These are phyloP conservation scores for Singerocomus rubriflavus DNA, from an alignment of 1,284 basidiomycete species.

Conservation along the genomic window DNA sequence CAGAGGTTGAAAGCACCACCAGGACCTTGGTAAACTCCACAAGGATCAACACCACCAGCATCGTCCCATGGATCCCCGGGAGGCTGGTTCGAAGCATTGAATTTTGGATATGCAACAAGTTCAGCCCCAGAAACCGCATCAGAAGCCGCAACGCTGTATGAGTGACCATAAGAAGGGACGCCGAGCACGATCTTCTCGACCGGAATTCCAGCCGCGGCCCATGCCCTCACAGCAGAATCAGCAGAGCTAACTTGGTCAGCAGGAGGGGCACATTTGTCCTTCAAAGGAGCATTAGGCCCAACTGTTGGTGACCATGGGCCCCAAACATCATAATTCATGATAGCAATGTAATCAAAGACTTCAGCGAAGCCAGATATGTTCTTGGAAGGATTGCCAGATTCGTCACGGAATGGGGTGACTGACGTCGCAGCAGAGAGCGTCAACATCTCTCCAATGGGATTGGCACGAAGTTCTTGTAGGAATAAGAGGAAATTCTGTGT, in stretches of 20 bases:
- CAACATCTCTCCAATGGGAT: constrained; percentile 39
- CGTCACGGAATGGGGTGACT: constrained; percentile 52
- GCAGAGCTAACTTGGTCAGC: constrained; percentile 61
- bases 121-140: constrained; percentile 30
- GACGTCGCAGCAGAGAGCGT: constrained; percentile 60
- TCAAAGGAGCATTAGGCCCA: constrained; percentile 69
- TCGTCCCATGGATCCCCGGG: constrained; percentile 44
- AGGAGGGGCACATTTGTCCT: constrained; percentile 54
- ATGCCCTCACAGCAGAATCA: constrained; percentile 53
- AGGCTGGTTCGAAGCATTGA: constrained; percentile 37
- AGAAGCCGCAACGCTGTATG: constrained; percentile 36
- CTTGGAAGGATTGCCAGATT: constrained; percentile 47
- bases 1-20: constrained; percentile 42
- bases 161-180: constrained; percentile 56
- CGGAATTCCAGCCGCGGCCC: constrained; percentile 65
- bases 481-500: constrained; percentile 45
- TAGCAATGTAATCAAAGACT: constrained; percentile 59
- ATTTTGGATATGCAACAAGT: constrained; percentile 38
- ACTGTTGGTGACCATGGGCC: constrained; percentile 46
- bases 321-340: constrained; percentile 78
- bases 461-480: constrained; percentile 44
- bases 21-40: constrained; percentile 35
- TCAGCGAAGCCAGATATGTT: constrained; percentile 46
- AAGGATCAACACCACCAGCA: constrained; percentile 34
- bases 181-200: constrained; percentile 62